Percentiles rank a stretch among this genome's conserved stretches.
phyloP scores from a whole-genome alignment of 2,329 filamentous ascomycete genomes.

The Xylaria digitata region DNA sequence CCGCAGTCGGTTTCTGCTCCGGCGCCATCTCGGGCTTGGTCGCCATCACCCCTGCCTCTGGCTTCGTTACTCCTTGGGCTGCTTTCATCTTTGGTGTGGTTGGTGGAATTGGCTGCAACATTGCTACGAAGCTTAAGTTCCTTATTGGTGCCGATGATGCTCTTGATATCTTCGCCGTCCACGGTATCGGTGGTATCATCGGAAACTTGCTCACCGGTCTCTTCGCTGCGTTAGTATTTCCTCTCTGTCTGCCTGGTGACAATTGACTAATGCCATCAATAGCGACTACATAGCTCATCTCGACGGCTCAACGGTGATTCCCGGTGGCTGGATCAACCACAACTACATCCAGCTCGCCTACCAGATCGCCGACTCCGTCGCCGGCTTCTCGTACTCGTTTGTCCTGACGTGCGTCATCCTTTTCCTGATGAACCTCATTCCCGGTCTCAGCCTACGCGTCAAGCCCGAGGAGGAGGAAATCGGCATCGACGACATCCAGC shows the following conservation, averaged over 20 bases:
- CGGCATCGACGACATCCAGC: slow-evolving; percentile 78
- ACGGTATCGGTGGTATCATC: slow-evolving; percentile 84
- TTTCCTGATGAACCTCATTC: slow-evolving; percentile 76
- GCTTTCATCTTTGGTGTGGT: slow-evolving; percentile 69
- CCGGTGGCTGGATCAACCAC: slow-evolving; percentile 77
- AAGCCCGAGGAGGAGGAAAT: slow-evolving; percentile 74
- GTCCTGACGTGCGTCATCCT: slow-evolving; percentile 75
- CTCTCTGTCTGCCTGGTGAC: neutral
- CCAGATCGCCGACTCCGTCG: slow-evolving; percentile 75
- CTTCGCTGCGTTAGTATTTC: slow-evolving; percentile 71
- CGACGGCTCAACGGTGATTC: slow-evolving; percentile 70
- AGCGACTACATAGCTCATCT: slow-evolving; percentile 78
- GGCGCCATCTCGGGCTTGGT: slow-evolving; percentile 89
- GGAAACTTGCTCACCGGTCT: slow-evolving; percentile 83
- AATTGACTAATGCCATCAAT: slow-evolving; percentile 24
- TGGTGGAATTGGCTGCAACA: slow-evolving; percentile 79
- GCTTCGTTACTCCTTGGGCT: slow-evolving; percentile 77
- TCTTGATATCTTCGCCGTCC: slow-evolving; percentile 91
- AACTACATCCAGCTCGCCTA: slow-evolving; percentile 78
- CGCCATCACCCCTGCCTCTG: slow-evolving; percentile 85
- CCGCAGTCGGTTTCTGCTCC: slow-evolving; percentile 92
- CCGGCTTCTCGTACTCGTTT: slow-evolving; percentile 74
- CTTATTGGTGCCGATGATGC: slow-evolving; percentile 82
- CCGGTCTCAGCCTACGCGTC: slow-evolving; percentile 76
- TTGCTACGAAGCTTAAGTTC: slow-evolving; percentile 85